Evolutionary conservation across 129 eudicot species (phyloP), one percentile per base, ranked within the genome.

Genomic region (Tagetes erecta): DNA sequence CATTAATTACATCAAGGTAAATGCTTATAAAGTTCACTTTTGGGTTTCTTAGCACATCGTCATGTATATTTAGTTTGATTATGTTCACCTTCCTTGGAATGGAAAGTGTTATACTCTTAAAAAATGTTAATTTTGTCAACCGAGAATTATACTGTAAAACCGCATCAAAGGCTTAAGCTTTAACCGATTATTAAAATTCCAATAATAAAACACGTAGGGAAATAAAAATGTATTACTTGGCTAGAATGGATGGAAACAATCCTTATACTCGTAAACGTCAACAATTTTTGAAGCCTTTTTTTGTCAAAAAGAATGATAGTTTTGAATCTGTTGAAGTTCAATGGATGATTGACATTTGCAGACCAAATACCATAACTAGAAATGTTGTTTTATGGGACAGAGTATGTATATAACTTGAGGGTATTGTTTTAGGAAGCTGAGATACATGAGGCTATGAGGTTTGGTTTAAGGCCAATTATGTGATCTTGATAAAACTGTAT

Each of bases 1-100:
- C 84, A 90, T 93, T 31, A 93, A 93, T 72, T 93, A 86, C 66
- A 88, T 93, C 13, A 93, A 93, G 97, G 97, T 91, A 71, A 31
- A 40, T 74, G 64, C 62, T 63, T 46, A 8, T 52, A 10, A 4
- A 11, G 36, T 11, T 46, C 34, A 6, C 4, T 1, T 50, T 64
- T 11, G 5, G 3, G 37, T 36, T 74, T 46, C n/a, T 38, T 37
- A 51, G 14, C 47, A 63, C 37, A 51, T 51, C n/a, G 63, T 42
- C 44, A 30, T 56, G 63, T 8, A 30, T 7, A 57, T 7, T 8
- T 57, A 5, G 64, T 57, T 57, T 0, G 1, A 57, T 0, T 2
- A 53, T 34, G 1, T 53, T 52, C 13, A 14, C 59, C 59, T 52
- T 52, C 2, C 8, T 52, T 6, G 8, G 5, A 14, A 53, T n/a